A percentile compares a stretch with the other conserved stretches of the same genome.
phyloP scores from a whole-genome alignment of 768 basidiomycete genomes.

The Lepiota venenata region DNA sequence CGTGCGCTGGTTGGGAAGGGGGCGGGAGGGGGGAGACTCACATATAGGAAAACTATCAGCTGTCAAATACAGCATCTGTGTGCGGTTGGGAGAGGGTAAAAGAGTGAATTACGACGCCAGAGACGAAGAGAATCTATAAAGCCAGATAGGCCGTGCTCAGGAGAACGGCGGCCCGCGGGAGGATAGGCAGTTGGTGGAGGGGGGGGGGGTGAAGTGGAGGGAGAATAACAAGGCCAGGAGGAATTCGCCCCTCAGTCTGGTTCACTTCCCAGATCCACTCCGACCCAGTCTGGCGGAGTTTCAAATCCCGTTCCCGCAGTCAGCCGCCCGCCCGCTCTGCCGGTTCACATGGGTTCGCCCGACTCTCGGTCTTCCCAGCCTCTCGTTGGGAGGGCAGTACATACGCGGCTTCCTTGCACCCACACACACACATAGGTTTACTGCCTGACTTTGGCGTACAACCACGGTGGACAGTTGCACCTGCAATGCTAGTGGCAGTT shows the following conservation, averaged over 20 bases:
- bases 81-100: conserved; percentile 25
- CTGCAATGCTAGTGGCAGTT: too few species aligned
- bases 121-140: conserved; percentile 24
- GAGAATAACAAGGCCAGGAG: conserved; percentile 9
- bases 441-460: too few species aligned
- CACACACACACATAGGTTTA: too few species aligned
- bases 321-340: neutral
- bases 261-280: neutral
- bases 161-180: conserved; percentile 8
- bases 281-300: conserved; percentile 8
- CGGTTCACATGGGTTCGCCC: too few species aligned
- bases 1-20: conserved; percentile 9
- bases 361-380: too few species aligned
- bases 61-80: conserved; percentile 81
- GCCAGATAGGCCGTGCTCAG: conserved; percentile 6
- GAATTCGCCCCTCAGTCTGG: neutral
- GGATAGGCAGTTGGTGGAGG: conserved; percentile 4
- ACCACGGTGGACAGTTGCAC: too few species aligned
- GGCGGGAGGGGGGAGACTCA: conserved; percentile 41
- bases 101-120: conserved; percentile 38
- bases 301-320: neutral
- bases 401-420: too few species aligned
- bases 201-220: neutral
- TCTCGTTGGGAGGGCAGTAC: too few species aligned
- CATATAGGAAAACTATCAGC: conserved; percentile 90